phyloP scores from a whole-genome alignment of 2,329 filamentous ascomycete species.

The Colletotrichum sp. region DNA sequence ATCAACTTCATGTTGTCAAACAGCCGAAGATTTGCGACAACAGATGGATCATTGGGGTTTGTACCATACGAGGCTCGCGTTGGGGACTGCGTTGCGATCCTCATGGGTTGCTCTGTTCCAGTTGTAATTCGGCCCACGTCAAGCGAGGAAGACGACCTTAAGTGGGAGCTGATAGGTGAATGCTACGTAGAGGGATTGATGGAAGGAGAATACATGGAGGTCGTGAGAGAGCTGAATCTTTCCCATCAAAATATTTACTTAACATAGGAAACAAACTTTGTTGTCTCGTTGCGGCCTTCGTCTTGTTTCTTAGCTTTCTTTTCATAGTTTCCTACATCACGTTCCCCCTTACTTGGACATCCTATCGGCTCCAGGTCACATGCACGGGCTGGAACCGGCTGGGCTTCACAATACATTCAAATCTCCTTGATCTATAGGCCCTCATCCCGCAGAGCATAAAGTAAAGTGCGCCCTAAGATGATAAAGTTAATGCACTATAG shows the following conservation, averaged over 20 bases:
- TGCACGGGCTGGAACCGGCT: too few species aligned
- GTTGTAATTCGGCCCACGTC: neutral
- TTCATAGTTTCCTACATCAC: too few species aligned
- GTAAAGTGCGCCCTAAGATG: too few species aligned
- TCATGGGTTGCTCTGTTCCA: neutral
- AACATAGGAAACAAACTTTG: too few species aligned
- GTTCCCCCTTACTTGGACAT: too few species aligned
- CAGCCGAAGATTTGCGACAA: neutral
- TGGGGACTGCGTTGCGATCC: neutral
- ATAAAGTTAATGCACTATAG: too few species aligned
- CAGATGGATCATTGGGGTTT: neutral
- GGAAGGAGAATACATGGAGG: neutral
- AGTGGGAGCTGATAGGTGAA: neutral
- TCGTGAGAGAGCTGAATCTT: neutral
- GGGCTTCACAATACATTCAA: too few species aligned
- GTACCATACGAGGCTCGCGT: neutral
- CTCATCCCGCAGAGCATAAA: too few species aligned
- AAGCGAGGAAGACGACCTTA: accelerated
- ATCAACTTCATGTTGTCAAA: neutral
- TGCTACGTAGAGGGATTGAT: neutral
- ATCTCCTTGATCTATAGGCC: too few species aligned
- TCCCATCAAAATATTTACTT: accelerated
- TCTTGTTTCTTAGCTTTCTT: too few species aligned
- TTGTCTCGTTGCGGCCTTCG: accelerated
- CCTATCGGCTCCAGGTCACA: too few species aligned